A percentile compares a stretch with the other conserved stretches of the same genome.
Conservation (phyloP, 768 basidiomycete species). For the Sistotremastrum suecicum region DNA sequence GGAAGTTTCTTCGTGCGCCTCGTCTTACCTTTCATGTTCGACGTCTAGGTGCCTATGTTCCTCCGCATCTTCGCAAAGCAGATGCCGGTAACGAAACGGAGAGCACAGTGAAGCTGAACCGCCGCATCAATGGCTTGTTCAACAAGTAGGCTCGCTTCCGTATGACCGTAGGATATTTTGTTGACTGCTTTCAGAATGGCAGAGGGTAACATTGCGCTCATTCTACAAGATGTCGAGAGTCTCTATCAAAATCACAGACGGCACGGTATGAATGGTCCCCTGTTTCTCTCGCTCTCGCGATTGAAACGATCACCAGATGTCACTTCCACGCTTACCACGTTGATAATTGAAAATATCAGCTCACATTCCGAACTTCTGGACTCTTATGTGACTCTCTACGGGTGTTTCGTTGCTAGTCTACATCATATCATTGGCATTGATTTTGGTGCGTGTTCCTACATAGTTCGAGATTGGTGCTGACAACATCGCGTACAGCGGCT, state of each 20-base stretch:
- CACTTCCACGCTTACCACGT: constrained; percentile 57
- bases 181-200: constrained; percentile 44
- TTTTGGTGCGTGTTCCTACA: constrained; percentile 45
- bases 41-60: constrained; percentile 45
- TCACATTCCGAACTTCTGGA: constrained; percentile 72
- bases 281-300: constrained; percentile 2
- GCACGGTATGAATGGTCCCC: constrained; percentile 37
- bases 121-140: constrained; percentile 74
- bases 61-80: constrained; percentile 56
- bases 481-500: constrained; percentile 37
- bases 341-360: constrained; percentile 70
- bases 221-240: constrained; percentile 60
- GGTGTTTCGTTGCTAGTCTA: constrained; percentile 68
- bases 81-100: constrained; percentile 21
- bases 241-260: constrained; percentile 64
- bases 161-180: not conserved
- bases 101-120: constrained; percentile 39
- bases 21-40: not conserved
- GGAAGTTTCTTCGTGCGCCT: constrained; percentile 2
- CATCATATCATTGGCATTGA: constrained; percentile 76
- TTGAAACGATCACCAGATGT: constrained; percentile 40
- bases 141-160: constrained; percentile 44
- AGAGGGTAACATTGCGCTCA: constrained; percentile 73
- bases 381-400: constrained; percentile 80
- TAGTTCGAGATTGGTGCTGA: not conserved